Percentiles rank a stretch among this genome's conserved stretches.
phyloP scores from a whole-genome alignment of 139 green algal species.

The Closterium sp. region DNA sequence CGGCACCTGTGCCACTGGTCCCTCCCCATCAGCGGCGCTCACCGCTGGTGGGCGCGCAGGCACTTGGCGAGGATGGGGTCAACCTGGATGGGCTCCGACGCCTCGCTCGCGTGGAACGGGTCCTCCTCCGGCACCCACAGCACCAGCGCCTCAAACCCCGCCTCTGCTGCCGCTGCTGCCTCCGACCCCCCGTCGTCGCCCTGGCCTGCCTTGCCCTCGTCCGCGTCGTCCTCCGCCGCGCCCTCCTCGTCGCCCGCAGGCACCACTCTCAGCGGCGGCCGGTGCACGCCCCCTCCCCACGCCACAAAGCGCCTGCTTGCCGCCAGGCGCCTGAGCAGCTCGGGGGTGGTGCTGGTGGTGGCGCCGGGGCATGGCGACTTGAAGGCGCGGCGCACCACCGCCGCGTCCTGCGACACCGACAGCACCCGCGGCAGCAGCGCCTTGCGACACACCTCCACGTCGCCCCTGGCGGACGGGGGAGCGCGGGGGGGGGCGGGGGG shows the following conservation, averaged over 20 bases:
- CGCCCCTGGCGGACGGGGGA: not conserved
- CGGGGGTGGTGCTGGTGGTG: conserved; percentile 13
- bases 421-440: conserved; percentile 36
- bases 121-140: conserved; percentile 48
- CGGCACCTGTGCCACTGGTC: no score
- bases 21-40: no score
- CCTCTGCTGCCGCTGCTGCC: not conserved
- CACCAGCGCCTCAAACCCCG: conserved; percentile 47
- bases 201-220: not conserved
- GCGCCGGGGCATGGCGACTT: conserved; percentile 36
- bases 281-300: conserved; percentile 28
- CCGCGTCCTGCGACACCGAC: conserved; percentile 35
- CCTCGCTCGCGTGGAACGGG: conserved; percentile 9
- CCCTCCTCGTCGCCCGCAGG: not conserved
- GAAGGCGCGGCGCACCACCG: conserved; percentile 35
- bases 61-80: conserved; percentile 48
- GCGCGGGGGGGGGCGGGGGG: not conserved
- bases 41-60: conserved; percentile 48
- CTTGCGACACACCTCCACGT: conserved; percentile 35
- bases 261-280: not conserved
- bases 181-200: not conserved
- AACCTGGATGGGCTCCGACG: conserved; percentile 40
- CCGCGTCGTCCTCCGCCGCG: not conserved
- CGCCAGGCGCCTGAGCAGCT: conserved; percentile 26
- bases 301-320: conserved; percentile 38